phyloP scores from a whole-genome alignment of 2,329 filamentous ascomycete species.

The Diaporthe sp. region DNA sequence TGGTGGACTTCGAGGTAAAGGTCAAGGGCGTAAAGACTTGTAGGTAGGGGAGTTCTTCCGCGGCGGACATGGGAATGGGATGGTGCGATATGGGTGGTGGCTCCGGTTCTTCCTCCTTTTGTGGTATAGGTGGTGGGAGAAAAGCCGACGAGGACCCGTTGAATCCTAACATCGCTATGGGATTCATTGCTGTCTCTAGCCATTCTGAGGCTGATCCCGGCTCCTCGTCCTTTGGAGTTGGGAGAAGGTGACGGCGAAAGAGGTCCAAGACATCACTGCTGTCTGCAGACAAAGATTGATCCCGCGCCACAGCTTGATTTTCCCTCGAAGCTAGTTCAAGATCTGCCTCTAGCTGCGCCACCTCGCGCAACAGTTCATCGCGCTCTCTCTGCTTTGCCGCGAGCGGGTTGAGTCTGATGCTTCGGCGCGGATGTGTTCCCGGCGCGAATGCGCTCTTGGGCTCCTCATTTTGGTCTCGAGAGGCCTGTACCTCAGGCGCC shows the following conservation, averaged over 20 bases:
- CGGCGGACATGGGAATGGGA: slow-evolving; percentile 71
- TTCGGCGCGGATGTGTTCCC: slow-evolving; percentile 48
- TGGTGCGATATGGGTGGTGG: slow-evolving; percentile 71
- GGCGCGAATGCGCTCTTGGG: slow-evolving; percentile 49
- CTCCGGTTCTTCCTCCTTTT: slow-evolving; percentile 49
- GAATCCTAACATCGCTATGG: slow-evolving; percentile 65
- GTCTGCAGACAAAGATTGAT: slow-evolving; percentile 5
- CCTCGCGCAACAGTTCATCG: slow-evolving; percentile 66
- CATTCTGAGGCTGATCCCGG: slow-evolving; percentile 54
- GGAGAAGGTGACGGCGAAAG: slow-evolving; percentile 56
- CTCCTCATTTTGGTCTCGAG: slow-evolving; percentile 57
- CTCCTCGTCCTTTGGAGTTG: slow-evolving; percentile 49
- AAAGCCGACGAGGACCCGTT: slow-evolving; percentile 37
- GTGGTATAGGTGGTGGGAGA: slow-evolving; percentile 28
- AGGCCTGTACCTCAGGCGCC: slow-evolving; percentile 52
- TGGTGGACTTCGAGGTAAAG: slow-evolving; percentile 67
- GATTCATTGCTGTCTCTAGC: slow-evolving; percentile 63
- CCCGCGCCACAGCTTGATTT: slow-evolving; percentile 56
- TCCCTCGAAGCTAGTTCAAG: slow-evolving; percentile 68
- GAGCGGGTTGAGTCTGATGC: slow-evolving; percentile 57
- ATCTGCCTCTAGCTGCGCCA: slow-evolving; percentile 69
- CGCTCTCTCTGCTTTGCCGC: slow-evolving; percentile 64
- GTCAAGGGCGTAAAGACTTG: slow-evolving; percentile 78
- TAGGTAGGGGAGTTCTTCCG: slow-evolving; percentile 77
- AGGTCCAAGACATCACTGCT: slow-evolving; percentile 55